Evolutionary conservation across 306 rosid genomes (phyloP).

Genomic region (Prinsepia uniflora): DNA sequence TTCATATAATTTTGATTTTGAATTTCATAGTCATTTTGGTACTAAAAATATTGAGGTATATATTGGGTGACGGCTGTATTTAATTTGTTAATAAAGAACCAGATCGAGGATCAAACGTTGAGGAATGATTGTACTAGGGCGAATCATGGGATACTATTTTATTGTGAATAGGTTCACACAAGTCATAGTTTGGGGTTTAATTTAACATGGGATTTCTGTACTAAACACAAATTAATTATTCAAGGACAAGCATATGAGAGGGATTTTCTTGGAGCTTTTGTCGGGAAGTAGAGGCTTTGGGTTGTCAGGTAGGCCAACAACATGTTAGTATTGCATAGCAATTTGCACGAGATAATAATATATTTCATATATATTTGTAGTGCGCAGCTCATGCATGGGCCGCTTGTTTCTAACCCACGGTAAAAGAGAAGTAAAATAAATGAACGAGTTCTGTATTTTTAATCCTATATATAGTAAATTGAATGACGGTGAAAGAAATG

Average conservation of each 20-base stretch:
- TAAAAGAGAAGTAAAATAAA: too few species aligned
- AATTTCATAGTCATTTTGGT: conserved; percentile 4
- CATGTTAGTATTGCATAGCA: neutral
- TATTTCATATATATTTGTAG: neutral
- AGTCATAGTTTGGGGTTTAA: neutral
- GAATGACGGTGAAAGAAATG: too few species aligned
- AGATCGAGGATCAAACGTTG: conserved; percentile 29
- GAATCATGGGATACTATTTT: conserved; percentile 18
- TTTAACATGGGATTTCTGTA: conserved; percentile 17
- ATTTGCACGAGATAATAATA: neutral
- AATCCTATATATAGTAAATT: too few species aligned
- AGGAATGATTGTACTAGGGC: conserved; percentile 28
- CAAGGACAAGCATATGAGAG: conserved; percentile 9
- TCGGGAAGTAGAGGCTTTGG: neutral
- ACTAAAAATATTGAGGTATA: neutral
- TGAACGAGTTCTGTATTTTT: too few species aligned
- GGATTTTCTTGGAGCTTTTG: conserved; percentile 8
- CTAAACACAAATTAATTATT: conserved; percentile 4
- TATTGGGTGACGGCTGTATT: conserved; percentile 2
- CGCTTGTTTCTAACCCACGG: too few species aligned
- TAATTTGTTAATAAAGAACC: conserved; percentile 25
- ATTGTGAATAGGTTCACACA: neutral
- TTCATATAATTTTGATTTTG: conserved; percentile 29
- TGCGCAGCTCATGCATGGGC: neutral
- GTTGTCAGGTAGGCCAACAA: conserved; percentile 10